A percentile compares a stretch with the other conserved stretches of the same genome.
Evolutionary conservation across 306 rosid genomes (phyloP).

Genomic region (Hippophae gyantsensis): DNA sequence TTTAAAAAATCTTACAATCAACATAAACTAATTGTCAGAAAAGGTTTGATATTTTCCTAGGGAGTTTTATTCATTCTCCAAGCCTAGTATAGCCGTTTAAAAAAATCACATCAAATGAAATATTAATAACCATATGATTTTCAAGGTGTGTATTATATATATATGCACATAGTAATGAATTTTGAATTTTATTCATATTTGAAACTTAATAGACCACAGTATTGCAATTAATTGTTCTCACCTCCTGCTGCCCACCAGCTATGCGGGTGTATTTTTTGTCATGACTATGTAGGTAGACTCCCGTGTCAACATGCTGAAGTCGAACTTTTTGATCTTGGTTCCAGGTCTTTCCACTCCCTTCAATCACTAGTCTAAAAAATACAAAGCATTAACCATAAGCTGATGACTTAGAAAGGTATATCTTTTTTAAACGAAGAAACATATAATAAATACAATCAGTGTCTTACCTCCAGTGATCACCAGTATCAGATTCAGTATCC

Average conservation of each 20-base stretch:
- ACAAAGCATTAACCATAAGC: conserved; percentile 18
- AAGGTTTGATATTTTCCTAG: no score
- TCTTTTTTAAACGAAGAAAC: neutral
- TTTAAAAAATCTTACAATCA: no score
- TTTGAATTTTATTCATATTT: no score
- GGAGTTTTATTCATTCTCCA: no score
- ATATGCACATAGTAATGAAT: no score
- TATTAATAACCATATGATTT: no score
- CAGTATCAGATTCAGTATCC: conserved; percentile 69
- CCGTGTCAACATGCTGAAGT: conserved; percentile 87
- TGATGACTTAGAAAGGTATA: conserved; percentile 9
- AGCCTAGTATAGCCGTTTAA: no score
- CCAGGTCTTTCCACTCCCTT: conserved; percentile 96
- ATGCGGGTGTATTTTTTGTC: conserved; percentile 91
- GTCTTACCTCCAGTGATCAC: conserved; percentile 84
- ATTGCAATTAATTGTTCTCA: conserved; percentile 30
- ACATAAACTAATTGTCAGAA: no score
- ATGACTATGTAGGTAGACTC: conserved; percentile 79
- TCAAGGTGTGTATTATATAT: no score
- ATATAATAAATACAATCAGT: neutral
- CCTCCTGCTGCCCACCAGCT: conserved; percentile 99
- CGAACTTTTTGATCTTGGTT: conserved; percentile 90
- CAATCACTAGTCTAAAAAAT: conserved; percentile 51
- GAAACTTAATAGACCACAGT: neutral
- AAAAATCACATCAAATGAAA: no score